Conservation (phyloP, 495 filamentous ascomycete genomes). For the Jackrogersella minutella region DNA sequence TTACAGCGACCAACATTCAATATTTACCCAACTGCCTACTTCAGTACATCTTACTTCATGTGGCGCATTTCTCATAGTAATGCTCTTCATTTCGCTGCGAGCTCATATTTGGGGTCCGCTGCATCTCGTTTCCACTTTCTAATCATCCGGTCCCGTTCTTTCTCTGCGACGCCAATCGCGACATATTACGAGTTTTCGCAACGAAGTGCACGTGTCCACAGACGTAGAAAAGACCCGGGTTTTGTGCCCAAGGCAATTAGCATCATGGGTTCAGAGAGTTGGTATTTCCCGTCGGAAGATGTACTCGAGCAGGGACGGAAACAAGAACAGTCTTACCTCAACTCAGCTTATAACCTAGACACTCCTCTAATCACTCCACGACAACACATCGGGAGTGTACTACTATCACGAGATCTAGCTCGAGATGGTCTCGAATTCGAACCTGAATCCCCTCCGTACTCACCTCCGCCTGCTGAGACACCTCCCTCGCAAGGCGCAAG, state of each 20-base stretch:
- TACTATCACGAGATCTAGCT: neutral
- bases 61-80: neutral
- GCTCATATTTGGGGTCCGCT: neutral
- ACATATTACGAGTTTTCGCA: neutral
- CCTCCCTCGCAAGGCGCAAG: neutral
- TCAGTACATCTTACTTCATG: conserved; percentile 1
- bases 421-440: neutral
- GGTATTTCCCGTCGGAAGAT: no score
- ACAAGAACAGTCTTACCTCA: neutral
- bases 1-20: neutral
- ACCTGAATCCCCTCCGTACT: conserved; percentile 3
- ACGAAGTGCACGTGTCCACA: neutral
- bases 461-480: neutral
- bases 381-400: neutral
- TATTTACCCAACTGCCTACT: neutral
- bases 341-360: neutral
- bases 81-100: neutral
- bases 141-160: neutral
- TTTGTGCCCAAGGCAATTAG: neutral
- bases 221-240: neutral
- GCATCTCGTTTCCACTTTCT: neutral
- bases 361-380: neutral
- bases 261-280: neutral
- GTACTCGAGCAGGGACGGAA: neutral
- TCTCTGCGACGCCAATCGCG: neutral